Percentiles rank a stretch among this genome's conserved stretches.
Evolutionary conservation across 495 filamentous ascomycete species (phyloP).

Genomic region (Podospora pseudopauciseta): DNA sequence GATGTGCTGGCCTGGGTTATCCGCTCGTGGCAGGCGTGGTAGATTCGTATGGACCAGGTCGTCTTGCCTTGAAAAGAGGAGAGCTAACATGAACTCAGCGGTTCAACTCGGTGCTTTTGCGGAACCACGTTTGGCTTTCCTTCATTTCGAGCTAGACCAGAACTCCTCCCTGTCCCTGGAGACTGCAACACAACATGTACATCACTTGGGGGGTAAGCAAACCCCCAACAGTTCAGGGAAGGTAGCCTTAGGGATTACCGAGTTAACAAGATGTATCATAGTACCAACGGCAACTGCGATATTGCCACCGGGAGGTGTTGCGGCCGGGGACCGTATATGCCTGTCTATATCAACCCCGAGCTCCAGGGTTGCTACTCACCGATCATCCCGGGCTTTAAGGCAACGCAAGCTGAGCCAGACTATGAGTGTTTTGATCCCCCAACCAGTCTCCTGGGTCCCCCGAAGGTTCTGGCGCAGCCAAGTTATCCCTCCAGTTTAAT

Average conservation of each 20-base stretch:
- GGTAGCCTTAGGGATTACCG: neutral
- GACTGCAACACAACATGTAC: constrained; percentile 8
- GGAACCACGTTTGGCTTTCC: neutral
- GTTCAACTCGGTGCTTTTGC: neutral
- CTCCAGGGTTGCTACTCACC: constrained; percentile 8
- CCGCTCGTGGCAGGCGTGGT: neutral
- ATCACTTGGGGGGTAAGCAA: neutral
- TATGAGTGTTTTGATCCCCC: constrained; percentile 5
- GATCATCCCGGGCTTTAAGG: constrained; percentile 6
- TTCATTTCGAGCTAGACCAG: neutral
- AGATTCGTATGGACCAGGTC: neutral
- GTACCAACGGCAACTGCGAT: constrained; percentile 2
- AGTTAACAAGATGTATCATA: neutral
- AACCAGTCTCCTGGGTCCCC: neutral
- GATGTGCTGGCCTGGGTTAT: constrained; percentile 7
- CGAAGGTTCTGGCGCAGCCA: neutral
- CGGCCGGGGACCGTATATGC: neutral
- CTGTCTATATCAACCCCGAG: constrained; percentile 10
- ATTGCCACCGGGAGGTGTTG: neutral
- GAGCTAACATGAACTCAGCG: neutral
- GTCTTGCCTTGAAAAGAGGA: neutral
- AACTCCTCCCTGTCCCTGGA: neutral
- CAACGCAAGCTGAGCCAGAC: neutral
- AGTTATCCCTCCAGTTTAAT: neutral
- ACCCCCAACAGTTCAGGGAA: neutral